A percentile compares a stretch with the other conserved stretches of the same genome.
These are phyloP conservation scores for Penicillium occitanis DNA, from an alignment of 2,329 filamentous ascomycete species.

Conservation along the genomic window DNA sequence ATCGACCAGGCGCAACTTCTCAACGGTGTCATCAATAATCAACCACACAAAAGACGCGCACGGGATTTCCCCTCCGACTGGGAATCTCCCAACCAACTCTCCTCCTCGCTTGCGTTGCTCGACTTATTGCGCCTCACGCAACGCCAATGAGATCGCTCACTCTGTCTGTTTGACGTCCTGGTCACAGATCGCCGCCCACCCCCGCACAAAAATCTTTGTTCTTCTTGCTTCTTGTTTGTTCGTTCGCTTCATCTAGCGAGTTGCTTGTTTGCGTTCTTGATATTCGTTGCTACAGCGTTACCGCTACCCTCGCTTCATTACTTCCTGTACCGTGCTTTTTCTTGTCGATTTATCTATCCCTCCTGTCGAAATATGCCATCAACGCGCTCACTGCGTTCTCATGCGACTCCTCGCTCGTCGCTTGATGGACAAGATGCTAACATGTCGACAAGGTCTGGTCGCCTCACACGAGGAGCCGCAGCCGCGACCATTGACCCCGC, in stretches of 20 bases:
- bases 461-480: conserved; percentile 34
- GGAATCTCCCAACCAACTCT: neutral
- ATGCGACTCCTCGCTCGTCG: conserved; percentile 30
- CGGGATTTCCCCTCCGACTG: conserved; percentile 2
- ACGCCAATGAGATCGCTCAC: conserved; percentile 3
- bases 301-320: neutral
- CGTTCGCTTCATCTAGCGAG: neutral
- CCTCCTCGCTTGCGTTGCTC: neutral
- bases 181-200: conserved; percentile 9
- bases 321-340: conserved; percentile 3
- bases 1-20: neutral
- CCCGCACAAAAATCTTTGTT: conserved; percentile 17
- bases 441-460: conserved; percentile 38
- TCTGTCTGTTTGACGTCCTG: neutral
- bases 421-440: conserved; percentile 36
- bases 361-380: conserved; percentile 33
- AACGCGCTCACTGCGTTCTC: conserved; percentile 43
- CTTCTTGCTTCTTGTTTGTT: conserved; percentile 1
- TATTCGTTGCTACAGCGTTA: neutral
- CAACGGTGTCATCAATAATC: neutral
- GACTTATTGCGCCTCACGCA: conserved; percentile 1
- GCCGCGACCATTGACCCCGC: conserved; percentile 29
- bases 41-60: conserved; percentile 7
- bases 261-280: neutral
- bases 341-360: conserved; percentile 9